Evolutionary conservation across 257 asterid species (phyloP).

Genomic region (Solanum chiquidenum): DNA sequence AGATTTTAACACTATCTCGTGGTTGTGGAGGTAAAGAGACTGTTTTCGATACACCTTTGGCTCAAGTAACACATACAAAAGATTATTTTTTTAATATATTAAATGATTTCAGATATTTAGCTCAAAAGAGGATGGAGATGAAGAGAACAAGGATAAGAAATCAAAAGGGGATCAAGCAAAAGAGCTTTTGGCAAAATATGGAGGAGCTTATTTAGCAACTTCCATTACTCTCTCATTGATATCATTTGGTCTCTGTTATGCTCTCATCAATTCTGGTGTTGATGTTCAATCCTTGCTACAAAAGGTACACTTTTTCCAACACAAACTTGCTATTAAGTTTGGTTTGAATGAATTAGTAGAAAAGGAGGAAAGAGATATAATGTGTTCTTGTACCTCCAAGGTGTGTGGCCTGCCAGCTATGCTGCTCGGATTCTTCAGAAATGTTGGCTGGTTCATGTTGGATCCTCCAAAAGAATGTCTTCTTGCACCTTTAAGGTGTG

Average conservation of each 20-base stretch:
- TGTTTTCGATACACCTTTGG: too few species aligned
- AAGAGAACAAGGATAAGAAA: constrained; percentile 30
- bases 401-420: neutral
- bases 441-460: neutral
- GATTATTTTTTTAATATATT: neutral
- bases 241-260: constrained; percentile 74
- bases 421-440: neutral
- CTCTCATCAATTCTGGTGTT: constrained; percentile 67
- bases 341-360: neutral
- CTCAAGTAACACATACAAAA: neutral
- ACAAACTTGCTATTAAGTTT: neutral
- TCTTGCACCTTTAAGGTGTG: neutral
- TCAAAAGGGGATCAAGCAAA: constrained; percentile 84
- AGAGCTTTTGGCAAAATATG: constrained; percentile 80
- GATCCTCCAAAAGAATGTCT: neutral
- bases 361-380: neutral
- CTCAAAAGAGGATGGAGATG: constrained; percentile 44
- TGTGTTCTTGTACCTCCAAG: neutral
- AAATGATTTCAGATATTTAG: constrained; percentile 50
- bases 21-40: too few species aligned
- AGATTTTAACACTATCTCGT: neutral
- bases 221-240: constrained; percentile 86
- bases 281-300: constrained; percentile 73
- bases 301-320: constrained; percentile 30
- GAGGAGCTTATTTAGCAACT: constrained; percentile 95